Evolutionary conservation across 75 land plant genomes (phyloP).

Genomic region (Pinus albicaulis): DNA sequence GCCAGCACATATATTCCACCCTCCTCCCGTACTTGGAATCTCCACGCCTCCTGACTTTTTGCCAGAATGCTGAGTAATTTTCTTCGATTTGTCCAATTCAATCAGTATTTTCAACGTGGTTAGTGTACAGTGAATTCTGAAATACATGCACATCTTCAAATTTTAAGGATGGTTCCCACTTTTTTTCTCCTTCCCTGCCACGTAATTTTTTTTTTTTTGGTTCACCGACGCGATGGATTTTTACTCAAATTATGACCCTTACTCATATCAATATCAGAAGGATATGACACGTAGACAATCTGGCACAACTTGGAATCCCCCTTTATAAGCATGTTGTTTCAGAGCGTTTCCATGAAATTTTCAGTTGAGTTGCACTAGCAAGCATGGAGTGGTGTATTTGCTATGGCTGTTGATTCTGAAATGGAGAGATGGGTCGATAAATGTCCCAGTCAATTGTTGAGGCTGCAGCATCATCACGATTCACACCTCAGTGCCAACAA

Average conservation of each 20-base stretch:
- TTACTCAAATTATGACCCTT: background rate
- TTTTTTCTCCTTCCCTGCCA: no score
- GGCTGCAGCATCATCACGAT: conserved; percentile 9
- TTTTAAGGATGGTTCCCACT: no score
- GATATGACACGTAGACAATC: no score
- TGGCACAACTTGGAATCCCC: background rate
- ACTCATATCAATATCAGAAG: no score
- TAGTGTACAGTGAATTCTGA: background rate
- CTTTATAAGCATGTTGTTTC: background rate
- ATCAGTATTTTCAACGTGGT: background rate
- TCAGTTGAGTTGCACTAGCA: background rate
- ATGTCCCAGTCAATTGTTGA: background rate
- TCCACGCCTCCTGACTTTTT: background rate
- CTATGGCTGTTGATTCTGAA: background rate
- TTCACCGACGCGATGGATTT: background rate
- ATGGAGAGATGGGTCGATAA: no score
- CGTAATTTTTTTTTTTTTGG: background rate
- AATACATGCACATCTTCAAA: background rate
- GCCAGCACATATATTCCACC: background rate
- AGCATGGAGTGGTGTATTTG: background rate
- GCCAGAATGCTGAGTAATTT: background rate
- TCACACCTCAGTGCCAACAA: background rate
- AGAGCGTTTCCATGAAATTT: background rate
- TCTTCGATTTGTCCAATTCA: background rate
- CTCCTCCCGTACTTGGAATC: background rate